A percentile compares a stretch with the other conserved stretches of the same genome.
Conservation (phyloP, 441 rosid species). For the Mallotus japonicus region DNA sequence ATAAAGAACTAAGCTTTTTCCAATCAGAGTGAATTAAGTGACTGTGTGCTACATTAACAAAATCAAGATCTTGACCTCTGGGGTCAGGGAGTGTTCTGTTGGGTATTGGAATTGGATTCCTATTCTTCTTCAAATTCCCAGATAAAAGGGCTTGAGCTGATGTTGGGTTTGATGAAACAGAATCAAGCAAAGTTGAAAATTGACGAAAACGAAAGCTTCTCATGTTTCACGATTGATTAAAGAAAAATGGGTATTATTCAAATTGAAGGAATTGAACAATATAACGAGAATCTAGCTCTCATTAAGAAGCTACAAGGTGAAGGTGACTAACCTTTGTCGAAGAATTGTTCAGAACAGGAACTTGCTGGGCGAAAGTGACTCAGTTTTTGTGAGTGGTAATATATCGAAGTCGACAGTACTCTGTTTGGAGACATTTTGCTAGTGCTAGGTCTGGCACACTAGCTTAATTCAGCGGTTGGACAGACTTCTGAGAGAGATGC, state of each 20-base stretch:
- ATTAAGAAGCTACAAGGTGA: neutral
- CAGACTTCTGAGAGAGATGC: too few species aligned
- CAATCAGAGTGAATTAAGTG: conserved; percentile 75
- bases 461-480: too few species aligned
- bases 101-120: conserved; percentile 59
- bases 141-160: conserved; percentile 19
- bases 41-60: conserved; percentile 70
- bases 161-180: conserved; percentile 5
- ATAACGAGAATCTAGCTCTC: too few species aligned
- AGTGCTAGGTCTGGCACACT: too few species aligned
- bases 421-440: too few species aligned
- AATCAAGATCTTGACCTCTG: conserved; percentile 71
- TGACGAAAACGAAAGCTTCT: conserved; percentile 23
- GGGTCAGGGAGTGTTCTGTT: conserved; percentile 58
- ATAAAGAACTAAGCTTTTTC: conserved; percentile 49
- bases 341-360: neutral
- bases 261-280: neutral
- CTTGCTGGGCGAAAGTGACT: neutral
- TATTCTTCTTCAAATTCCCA: conserved; percentile 25
- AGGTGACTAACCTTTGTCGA: neutral
- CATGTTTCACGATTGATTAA: neutral
- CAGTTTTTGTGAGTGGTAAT: too few species aligned
- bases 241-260: neutral
- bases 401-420: too few species aligned
- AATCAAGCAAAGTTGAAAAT: conserved; percentile 33